Conservation (phyloP, 108 stramenopile genomes). For the Nitzschia putrida region DNA sequence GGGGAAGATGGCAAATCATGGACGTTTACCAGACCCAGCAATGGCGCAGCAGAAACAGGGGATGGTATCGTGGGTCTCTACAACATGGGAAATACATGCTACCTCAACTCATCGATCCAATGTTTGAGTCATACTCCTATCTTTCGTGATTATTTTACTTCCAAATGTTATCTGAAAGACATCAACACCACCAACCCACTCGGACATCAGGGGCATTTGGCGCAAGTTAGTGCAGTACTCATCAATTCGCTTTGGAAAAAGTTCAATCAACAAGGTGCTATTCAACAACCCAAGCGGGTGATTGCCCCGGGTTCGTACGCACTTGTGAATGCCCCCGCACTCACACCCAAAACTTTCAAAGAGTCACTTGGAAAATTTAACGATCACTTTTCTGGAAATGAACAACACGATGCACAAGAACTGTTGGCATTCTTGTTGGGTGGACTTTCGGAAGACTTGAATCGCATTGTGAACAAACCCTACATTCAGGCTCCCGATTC, state of each 20-base stretch:
- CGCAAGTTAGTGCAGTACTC: constrained; percentile 90
- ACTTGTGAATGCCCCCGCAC: constrained; percentile 69
- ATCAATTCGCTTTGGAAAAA: constrained; percentile 89
- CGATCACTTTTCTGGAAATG: constrained; percentile 91
- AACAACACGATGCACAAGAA: constrained; percentile 99
- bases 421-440: constrained; percentile 87
- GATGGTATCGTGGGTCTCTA: constrained; percentile 86
- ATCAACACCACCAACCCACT: constrained; percentile 94
- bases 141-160: constrained; percentile 91
- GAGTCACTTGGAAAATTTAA: constrained; percentile 88
- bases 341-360: constrained; percentile 93
- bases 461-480: constrained; percentile 93
- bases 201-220: constrained; percentile 91
- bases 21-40: constrained; percentile 31
- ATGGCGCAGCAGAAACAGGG: constrained; percentile 45
- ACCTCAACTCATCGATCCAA: constrained; percentile 93
- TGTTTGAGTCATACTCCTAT: constrained; percentile 94
- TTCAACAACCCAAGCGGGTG: constrained; percentile 44
- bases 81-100: constrained; percentile 97
- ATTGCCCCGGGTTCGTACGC: constrained; percentile 71
- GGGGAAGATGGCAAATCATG: constrained; percentile 52
- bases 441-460: constrained; percentile 96
- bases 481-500: constrained; percentile 93
- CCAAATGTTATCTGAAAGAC: constrained; percentile 84
- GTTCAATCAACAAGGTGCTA: constrained; percentile 36